phyloP scores from a whole-genome alignment of 768 basidiomycete genomes.

The Macrolepiota dolichaula region DNA sequence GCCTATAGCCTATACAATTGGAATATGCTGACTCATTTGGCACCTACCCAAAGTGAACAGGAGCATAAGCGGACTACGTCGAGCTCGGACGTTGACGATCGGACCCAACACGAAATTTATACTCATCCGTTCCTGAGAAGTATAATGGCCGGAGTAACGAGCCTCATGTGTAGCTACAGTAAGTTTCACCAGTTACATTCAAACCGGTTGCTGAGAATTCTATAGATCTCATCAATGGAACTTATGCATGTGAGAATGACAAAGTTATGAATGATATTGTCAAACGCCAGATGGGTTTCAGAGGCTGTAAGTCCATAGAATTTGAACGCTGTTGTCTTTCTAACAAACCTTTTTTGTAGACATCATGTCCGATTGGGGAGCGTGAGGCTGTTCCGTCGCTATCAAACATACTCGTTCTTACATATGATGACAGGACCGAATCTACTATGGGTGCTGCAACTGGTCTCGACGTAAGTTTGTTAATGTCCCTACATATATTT shows the following conservation, averaged over 20 bases:
- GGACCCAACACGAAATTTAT: conserved; percentile 77
- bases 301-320: conserved; percentile 49
- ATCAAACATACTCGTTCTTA: not conserved
- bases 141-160: conserved; percentile 71
- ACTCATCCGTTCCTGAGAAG: conserved; percentile 66
- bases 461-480: conserved; percentile 54
- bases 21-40: not conserved
- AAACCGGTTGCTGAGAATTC: not conserved
- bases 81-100: conserved; percentile 73
- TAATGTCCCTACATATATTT: not conserved
- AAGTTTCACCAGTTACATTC: conserved; percentile 16
- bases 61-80: conserved; percentile 54
- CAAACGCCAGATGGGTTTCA: conserved; percentile 74
- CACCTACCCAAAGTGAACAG: conserved; percentile 50
- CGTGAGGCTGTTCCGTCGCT: conserved; percentile 28
- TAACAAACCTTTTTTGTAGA: conserved; percentile 23
- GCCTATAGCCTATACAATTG: not conserved
- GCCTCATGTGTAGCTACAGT: conserved; percentile 80
- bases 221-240: conserved; percentile 62
- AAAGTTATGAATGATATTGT: conserved; percentile 68
- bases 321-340: not conserved
- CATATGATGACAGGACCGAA: conserved; percentile 31
- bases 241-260: conserved; percentile 75
- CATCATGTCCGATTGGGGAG: conserved; percentile 75
- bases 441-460: conserved; percentile 58